phyloP scores from a whole-genome alignment of 192 early-diverging fungal genomes.

The Chytriomyces hyalinus region DNA sequence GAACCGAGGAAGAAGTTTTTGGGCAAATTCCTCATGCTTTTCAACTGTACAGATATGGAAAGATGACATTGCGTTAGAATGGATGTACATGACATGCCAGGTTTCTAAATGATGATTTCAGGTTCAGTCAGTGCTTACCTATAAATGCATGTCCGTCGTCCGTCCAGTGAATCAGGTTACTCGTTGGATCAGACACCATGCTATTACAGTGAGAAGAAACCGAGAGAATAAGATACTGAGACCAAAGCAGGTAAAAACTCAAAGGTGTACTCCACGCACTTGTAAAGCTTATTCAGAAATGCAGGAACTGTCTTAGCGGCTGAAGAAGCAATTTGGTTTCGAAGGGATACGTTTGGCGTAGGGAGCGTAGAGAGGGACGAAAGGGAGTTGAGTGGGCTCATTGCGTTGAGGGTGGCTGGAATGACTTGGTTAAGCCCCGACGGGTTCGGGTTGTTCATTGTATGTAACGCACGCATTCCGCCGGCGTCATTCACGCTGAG shows the following conservation, averaged over 20 bases:
- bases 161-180: conserved; percentile 90
- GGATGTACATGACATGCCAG: neutral
- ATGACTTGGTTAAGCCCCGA: no score
- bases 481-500: no score
- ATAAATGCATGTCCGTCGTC: conserved; percentile 87
- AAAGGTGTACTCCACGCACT: conserved; percentile 52
- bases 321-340: conserved; percentile 33
- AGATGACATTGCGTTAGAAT: neutral
- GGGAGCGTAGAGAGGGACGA: no score
- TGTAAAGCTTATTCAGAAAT: conserved; percentile 92
- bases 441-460: no score
- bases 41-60: conserved; percentile 31
- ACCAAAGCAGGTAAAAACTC: neutral
- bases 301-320: conserved; percentile 74
- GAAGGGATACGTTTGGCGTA: neutral
- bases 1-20: conserved; percentile 58
- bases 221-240: neutral
- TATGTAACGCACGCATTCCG: no score
- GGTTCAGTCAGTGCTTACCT: conserved; percentile 39
- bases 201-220: conserved; percentile 45
- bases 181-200: conserved; percentile 88
- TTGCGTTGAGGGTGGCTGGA: no score
- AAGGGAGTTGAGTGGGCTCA: no score
- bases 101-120: neutral
- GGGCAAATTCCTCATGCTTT: conserved; percentile 61